Base-by-base conservation (phyloP, 768 basidiomycete species). In the Sistotremastrum niveocremeum region DNA sequence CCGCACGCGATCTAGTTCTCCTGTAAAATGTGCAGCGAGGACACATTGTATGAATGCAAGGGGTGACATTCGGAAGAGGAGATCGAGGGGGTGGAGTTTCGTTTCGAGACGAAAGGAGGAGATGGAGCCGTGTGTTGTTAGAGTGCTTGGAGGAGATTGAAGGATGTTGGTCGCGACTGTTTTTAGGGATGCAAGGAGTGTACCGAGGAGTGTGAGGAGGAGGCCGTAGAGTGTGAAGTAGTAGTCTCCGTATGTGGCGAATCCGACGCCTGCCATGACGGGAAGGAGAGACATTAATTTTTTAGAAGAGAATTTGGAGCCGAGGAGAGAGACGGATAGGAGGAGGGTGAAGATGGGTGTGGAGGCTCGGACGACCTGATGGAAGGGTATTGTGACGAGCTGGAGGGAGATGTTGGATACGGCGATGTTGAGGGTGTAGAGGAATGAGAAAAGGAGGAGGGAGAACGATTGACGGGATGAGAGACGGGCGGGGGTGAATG, bases 181-280 rank as follows among this genome's bases (percentile, higher is more conserved):
- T 62, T 98, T 98, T 45, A 95, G 65, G 6, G 95, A 84, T 4
- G 95, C 95, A 35, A 99, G 75, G 45, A 94, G 60, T 0, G 94
- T 90, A 39, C 95, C 95, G 11, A 91, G 63, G 9, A 99, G 71
- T 0, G 95, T 97, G 20, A 99, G 71, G 57, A 86, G 53, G 48
- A 98, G 76, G 4, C 95, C 95, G 61, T 76, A 77, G 2, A 69
- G 61, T 1, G 90, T 95, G 62, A 84, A 95, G 56, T 88, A 84
- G 64, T 95, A 98, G 57, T 97, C 93, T 45, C 93, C 95, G 47
- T 89, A 94, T 5, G 91, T 95, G 8, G 95, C 89, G 44, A 99
- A 77, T 4, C 79, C 88, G 8, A 99, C 95, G 9, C 95, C 94
- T 1, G 72, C 71, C 12, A 95, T 75, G 34, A 98, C 90, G 0